Evolutionary conservation across 192 early-diverging fungal species (phyloP), one percentile per base, ranked within the genome.

Genomic region (Glomus cerebriforme): DNA sequence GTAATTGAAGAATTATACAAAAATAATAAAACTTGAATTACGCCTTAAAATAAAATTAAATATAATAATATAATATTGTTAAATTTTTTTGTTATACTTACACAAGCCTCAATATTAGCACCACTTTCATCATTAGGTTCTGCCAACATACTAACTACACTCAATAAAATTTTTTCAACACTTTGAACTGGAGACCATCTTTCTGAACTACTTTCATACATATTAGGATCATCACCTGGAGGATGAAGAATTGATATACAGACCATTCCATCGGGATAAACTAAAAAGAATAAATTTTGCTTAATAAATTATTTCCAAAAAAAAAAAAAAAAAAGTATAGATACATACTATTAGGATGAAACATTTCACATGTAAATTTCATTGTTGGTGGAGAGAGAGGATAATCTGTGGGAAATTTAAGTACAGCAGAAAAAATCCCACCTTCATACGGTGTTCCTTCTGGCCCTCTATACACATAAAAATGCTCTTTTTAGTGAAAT

Each of bases 121-220:
- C 95, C 94, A 88, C 95, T 96, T 81, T 99, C 98, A 82, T 97
- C 96, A 79, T 99, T 99, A 15, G 98, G 98, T 84, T 99, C 98
- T 10, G 97, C 95, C 71, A 98, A 84, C 97, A 98, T 98, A 83
- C 92, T 94, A 8, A 98, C 90, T 1, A 99, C 98, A 2, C 92
- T 94, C 59, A 99, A 81, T 74, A 99, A 81, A 71, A 99, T 98
- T 87, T 99, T 99, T 79, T 99, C 98, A 3, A 99, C 96, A 83
- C 93, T 95, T 85, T 99, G 98, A 39, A 99, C 98, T 29, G 98
- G 98, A 60, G 90, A 92, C 98, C 98, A 99, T 37, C 98, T 88
- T 83, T 99, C 98, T 7, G 92, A 94, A 71, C 94, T 95, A 78
- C 92, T 92, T 82, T 99, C 98, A 82, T 99, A 99, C 90, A 94